phyloP scores from a whole-genome alignment of 73 alveolate species.

The Paramecium sonneborni region DNA sequence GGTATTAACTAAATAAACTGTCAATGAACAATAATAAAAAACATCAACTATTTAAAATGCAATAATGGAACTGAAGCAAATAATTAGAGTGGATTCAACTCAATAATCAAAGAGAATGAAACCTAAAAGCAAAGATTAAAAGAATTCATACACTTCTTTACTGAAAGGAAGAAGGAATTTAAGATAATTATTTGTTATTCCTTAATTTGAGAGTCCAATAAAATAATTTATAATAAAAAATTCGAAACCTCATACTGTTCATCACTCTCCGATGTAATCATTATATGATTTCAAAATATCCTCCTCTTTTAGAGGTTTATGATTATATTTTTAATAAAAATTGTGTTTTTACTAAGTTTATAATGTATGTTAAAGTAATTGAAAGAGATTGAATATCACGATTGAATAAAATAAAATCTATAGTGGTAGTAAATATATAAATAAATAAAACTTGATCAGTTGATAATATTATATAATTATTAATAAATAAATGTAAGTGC shows the following conservation, averaged over 20 bases:
- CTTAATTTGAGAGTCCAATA: background rate
- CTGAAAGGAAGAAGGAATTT: background rate
- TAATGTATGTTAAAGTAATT: too few species aligned
- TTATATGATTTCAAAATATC: background rate
- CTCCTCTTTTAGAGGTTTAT: background rate
- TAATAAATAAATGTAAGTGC: background rate
- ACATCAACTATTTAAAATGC: background rate
- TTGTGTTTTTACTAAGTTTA: too few species aligned
- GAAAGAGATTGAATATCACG: too few species aligned
- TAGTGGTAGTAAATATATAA: too few species aligned
- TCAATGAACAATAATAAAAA: background rate
- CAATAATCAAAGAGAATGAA: background rate
- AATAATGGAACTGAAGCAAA: background rate
- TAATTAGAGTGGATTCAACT: background rate
- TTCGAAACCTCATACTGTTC: background rate
- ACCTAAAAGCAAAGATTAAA: background rate
- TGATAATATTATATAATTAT: background rate
- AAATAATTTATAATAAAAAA: too few species aligned
- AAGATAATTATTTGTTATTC: background rate
- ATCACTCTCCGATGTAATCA: background rate
- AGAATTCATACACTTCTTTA: background rate
- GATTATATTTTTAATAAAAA: too few species aligned
- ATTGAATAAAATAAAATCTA: too few species aligned
- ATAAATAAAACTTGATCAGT: background rate
- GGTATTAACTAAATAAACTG: background rate